Percentiles rank a stretch among this genome's conserved stretches.
phyloP scores from a whole-genome alignment of 2,329 filamentous ascomycete genomes.

The Trichoderma sp. region DNA sequence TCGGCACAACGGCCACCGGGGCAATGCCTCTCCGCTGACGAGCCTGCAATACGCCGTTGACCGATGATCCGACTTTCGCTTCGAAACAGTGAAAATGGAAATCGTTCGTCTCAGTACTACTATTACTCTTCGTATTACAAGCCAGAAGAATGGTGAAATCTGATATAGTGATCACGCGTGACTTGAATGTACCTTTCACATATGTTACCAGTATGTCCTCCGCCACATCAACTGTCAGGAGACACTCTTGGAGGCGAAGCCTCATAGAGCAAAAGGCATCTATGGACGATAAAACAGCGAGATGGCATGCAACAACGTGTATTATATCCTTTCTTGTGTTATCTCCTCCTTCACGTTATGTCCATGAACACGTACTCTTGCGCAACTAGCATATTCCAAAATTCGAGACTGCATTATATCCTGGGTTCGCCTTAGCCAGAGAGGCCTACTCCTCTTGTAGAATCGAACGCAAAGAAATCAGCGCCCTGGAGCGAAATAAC shows the following conservation, averaged over 20 bases:
- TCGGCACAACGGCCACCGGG: neutral
- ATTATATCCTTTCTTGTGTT: too few species aligned
- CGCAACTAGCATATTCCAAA: neutral
- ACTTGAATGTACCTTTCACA: neutral
- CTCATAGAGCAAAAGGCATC: neutral
- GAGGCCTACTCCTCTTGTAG: neutral
- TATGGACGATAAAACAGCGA: neutral
- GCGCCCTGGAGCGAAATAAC: neutral
- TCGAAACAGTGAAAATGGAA: neutral
- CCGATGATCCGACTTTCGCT: neutral
- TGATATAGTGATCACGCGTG: neutral
- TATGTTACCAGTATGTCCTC: neutral
- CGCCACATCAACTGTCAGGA: neutral
- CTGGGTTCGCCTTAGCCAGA: neutral
- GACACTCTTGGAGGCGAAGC: neutral
- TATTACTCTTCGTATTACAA: neutral
- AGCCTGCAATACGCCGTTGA: neutral
- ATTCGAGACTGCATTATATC: neutral
- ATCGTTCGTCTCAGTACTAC: neutral
- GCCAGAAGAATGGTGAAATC: neutral
- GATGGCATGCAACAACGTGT: accelerated
- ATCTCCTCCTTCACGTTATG: neutral
- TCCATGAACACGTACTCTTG: neutral
- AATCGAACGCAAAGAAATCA: neutral
- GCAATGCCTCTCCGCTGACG: neutral